Conservation (phyloP, 306 rosid species). For the Gastrolobium villosum region DNA sequence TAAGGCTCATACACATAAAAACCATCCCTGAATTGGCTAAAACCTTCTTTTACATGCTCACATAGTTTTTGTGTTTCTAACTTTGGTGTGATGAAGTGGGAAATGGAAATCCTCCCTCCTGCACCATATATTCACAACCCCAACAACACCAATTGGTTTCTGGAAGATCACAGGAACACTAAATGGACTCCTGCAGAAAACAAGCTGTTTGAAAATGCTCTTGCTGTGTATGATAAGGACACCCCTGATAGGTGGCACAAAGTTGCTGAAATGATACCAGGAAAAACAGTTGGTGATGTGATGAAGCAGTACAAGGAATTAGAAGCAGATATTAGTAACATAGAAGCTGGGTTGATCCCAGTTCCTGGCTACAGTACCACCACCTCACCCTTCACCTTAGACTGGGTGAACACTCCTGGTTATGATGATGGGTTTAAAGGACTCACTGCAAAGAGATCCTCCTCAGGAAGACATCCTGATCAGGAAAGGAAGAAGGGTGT, state of each 20-base stretch:
- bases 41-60: constrained; percentile 43
- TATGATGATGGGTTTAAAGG: constrained; percentile 69
- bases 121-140: constrained; percentile 58
- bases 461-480: constrained; percentile 63
- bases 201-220: constrained; percentile 89
- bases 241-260: constrained; percentile 85
- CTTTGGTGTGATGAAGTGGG: constrained; percentile 66
- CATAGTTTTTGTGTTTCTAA: constrained; percentile 21
- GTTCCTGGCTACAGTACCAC: constrained; percentile 69
- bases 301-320: constrained; percentile 75
- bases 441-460: constrained; percentile 65
- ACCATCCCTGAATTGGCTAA: neutral
- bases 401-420: constrained; percentile 70
- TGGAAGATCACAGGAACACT: constrained; percentile 52
- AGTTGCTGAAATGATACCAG: constrained; percentile 86
- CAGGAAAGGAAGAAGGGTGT: constrained; percentile 93
- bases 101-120: constrained; percentile 78
- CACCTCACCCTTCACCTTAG: constrained; percentile 73
- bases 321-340: constrained; percentile 76
- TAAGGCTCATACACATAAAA: neutral
- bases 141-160: constrained; percentile 59
- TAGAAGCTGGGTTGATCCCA: constrained; percentile 86
- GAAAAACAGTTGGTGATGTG: constrained; percentile 77
- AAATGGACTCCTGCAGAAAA: constrained; percentile 91
- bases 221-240: constrained; percentile 80